These are phyloP conservation scores for Metschnikowia similis DNA, from an alignment of 805 yeast species.

Conservation along the genomic window DNA sequence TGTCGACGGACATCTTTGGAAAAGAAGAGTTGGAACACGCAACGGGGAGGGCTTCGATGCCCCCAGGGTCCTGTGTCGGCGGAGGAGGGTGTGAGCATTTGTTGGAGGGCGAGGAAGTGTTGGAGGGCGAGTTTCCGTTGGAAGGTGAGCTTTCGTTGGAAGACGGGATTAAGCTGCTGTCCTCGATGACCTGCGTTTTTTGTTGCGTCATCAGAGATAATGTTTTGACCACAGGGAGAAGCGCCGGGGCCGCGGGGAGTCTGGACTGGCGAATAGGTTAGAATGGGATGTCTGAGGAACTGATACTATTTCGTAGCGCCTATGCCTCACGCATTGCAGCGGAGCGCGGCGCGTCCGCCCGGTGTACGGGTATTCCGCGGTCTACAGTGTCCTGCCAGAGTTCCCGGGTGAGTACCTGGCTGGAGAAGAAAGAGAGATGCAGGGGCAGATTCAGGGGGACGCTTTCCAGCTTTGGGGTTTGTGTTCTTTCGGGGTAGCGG, in stretches of 20 bases:
- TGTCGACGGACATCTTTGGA: neutral
- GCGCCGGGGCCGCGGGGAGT: neutral
- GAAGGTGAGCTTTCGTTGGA: neutral
- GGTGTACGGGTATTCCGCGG: neutral
- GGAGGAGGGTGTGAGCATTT: neutral
- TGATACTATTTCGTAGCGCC: neutral
- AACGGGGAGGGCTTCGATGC: neutral
- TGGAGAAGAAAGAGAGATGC: neutral
- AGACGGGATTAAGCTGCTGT: neutral
- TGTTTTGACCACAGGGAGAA: neutral
- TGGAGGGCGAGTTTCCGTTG: no score
- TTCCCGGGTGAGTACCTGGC: neutral
- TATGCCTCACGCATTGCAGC: slow-evolving; percentile 3
- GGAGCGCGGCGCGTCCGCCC: slow-evolving; percentile 1
- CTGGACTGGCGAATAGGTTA: neutral
- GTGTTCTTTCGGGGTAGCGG: neutral
- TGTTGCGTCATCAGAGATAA: neutral
- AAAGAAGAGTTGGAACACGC: neutral
- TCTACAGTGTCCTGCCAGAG: neutral
- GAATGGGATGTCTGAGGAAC: neutral
- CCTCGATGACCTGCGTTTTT: neutral
- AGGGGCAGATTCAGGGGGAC: no score
- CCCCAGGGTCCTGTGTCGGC: neutral
- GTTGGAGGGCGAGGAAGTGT: neutral
- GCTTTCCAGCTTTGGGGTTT: neutral